phyloP scores from a whole-genome alignment of 495 filamentous ascomycete genomes.

The Penicillium soppii region DNA sequence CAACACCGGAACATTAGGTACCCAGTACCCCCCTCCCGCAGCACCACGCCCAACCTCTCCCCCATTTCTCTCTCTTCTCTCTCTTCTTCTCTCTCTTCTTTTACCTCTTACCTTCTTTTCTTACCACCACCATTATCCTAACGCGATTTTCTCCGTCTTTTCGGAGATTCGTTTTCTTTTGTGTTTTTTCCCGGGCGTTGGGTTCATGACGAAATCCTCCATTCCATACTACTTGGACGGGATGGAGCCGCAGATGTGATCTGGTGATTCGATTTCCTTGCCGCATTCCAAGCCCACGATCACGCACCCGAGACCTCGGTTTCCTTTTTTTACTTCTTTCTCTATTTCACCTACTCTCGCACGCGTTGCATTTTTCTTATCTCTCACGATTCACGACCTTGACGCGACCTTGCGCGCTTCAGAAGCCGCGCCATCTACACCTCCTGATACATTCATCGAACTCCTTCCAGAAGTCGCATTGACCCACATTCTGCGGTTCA shows the following conservation, averaged over 20 bases:
- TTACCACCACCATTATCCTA: constrained; percentile 9
- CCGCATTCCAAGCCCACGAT: constrained; percentile 27
- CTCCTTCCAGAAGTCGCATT: constrained; percentile 11
- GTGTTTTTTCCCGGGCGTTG: constrained; percentile 28
- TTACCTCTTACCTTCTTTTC: constrained; percentile 13
- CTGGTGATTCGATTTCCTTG: constrained; percentile 27
- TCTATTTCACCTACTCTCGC: constrained; percentile 20
- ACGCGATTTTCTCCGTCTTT: constrained; percentile 17
- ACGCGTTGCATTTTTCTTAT: constrained; percentile 35
- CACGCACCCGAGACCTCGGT: constrained; percentile 13
- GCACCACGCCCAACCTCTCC: constrained; percentile 20
- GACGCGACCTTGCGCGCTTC: constrained; percentile 30
- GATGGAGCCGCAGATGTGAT: constrained; percentile 33
- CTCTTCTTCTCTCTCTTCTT: constrained; percentile 10
- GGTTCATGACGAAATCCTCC: constrained; percentile 21
- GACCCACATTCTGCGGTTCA: constrained; percentile 14
- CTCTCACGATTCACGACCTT: constrained; percentile 41
- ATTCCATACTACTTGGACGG: constrained; percentile 17
- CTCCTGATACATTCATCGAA: background rate
- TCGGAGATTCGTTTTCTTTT: constrained; percentile 20
- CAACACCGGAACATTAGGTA: constrained; percentile 5
- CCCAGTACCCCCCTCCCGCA: constrained; percentile 12
- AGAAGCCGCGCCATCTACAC: constrained; percentile 5
- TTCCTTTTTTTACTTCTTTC: constrained; percentile 11
- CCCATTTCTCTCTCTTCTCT: constrained; percentile 15